Evolutionary conservation across 352 stramenopile species (phyloP).

Genomic region (Pythium biforme): DNA sequence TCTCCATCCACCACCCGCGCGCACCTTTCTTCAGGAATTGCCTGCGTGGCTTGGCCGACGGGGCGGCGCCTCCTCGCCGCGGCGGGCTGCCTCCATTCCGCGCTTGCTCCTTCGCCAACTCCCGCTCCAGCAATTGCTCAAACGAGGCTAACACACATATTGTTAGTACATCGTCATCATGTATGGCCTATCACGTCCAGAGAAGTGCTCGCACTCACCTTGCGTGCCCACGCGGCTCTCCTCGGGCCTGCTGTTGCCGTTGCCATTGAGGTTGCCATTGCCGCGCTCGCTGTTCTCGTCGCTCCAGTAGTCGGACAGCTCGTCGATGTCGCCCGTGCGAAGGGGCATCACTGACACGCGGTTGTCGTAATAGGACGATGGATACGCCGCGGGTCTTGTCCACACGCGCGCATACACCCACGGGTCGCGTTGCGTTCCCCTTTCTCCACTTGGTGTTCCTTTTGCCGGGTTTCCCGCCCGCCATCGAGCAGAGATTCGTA

Average conservation of each 20-base stretch:
- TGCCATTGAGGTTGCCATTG: background rate
- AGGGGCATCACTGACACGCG: conserved; percentile 10
- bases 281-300: conserved; percentile 6
- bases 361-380: background rate
- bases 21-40: conserved; percentile 69
- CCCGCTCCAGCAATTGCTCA: conserved; percentile 63
- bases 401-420: background rate
- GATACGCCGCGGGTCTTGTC: no score
- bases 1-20: conserved; percentile 85
- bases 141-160: conserved; percentile 44
- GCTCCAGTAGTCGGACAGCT: conserved; percentile 21
- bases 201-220: conserved; percentile 15
- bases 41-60: conserved; percentile 27
- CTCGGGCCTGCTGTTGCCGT: background rate
- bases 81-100: background rate
- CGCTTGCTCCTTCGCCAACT: conserved; percentile 43
- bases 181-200: no score
- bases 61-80: background rate
- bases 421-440: background rate
- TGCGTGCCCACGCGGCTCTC: conserved; percentile 23
- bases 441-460: background rate
- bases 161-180: no score
- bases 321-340: conserved; percentile 19
- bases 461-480: background rate
- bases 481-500: conserved; percentile 8